A percentile compares a stretch with the other conserved stretches of the same genome.
Evolutionary conservation across 202 grass and related monocot species (phyloP).

Genomic region (Zoysia matrella): DNA sequence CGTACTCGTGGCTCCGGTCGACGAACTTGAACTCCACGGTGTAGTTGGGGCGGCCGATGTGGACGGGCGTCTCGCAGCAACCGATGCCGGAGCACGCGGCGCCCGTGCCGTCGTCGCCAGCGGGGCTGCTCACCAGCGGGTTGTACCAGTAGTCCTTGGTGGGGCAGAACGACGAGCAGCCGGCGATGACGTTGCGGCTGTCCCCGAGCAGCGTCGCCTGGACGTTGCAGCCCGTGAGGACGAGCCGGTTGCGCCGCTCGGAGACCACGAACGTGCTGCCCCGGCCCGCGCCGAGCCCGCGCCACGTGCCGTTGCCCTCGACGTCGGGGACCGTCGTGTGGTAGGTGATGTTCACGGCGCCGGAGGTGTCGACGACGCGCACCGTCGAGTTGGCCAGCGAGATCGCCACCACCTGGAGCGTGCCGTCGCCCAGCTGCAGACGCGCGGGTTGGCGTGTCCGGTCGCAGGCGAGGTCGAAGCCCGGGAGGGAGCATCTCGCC

Average conservation of each 20-base stretch:
- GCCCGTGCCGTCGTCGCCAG: neutral
- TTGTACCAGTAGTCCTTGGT: neutral
- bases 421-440: neutral
- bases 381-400: conserved; percentile 5
- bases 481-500: neutral
- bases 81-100: neutral
- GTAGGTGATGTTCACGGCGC: neutral
- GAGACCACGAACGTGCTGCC: conserved; percentile 12
- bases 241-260: neutral
- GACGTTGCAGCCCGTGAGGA: conserved; percentile 24
- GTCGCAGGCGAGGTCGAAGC: conserved; percentile 18
- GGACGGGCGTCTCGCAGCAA: neutral
- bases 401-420: neutral
- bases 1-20: neutral
- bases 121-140: neutral
- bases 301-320: neutral
- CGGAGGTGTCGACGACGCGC: neutral
- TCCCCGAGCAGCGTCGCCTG: conserved; percentile 26
- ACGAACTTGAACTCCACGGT: neutral
- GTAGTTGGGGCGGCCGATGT: neutral
- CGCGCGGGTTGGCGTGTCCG: neutral
- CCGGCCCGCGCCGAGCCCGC: neutral
- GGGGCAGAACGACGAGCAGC: conserved; percentile 35
- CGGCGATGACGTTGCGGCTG: conserved; percentile 14
- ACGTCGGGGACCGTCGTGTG: too few species aligned